phyloP scores from a whole-genome alignment of 768 basidiomycete genomes.

The Melanogaster broomeanus region DNA sequence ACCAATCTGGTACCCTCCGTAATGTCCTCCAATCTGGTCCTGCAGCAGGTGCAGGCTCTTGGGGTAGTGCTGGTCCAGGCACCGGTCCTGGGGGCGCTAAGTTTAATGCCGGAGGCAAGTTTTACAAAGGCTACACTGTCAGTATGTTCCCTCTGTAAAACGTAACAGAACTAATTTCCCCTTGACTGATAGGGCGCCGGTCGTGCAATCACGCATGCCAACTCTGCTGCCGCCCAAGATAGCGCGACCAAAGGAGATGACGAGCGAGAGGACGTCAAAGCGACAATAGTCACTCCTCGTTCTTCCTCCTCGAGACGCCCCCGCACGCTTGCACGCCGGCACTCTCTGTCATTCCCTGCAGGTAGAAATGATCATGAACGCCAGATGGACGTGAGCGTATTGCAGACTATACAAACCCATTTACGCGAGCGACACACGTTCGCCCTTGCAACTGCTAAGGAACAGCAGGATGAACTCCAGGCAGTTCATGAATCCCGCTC shows the following conservation, averaged over 20 bases:
- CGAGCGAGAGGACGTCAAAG: slow-evolving; percentile 54
- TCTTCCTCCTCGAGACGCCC: slow-evolving; percentile 32
- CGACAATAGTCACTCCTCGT: slow-evolving; percentile 32
- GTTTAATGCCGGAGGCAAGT: slow-evolving; percentile 69
- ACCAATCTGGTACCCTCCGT: slow-evolving; percentile 65
- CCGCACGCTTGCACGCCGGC: slow-evolving; percentile 55
- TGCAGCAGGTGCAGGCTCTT: slow-evolving; percentile 47
- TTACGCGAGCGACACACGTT: slow-evolving; percentile 63
- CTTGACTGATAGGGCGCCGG: slow-evolving; percentile 55
- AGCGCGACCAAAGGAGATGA: slow-evolving; percentile 48
- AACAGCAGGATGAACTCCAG: slow-evolving; percentile 13
- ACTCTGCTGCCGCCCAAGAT: slow-evolving; percentile 59
- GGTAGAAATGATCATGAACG: slow-evolving; percentile 39
- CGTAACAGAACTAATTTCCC: slow-evolving; percentile 2
- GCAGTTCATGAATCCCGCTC: slow-evolving; percentile 25
- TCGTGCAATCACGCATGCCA: slow-evolving; percentile 73
- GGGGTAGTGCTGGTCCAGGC: slow-evolving; percentile 49
- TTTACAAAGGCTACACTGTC: slow-evolving; percentile 69
- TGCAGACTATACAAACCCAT: slow-evolving; percentile 65
- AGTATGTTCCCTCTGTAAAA: slow-evolving; percentile 22
- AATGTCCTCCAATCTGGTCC: slow-evolving; percentile 71
- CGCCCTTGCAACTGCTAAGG: slow-evolving; percentile 24
- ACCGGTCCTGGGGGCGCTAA: slow-evolving; percentile 74
- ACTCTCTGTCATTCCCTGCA: slow-evolving; percentile 55
- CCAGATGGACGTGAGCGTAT: slow-evolving; percentile 47